Conservation (phyloP, 1,284 basidiomycete genomes). For the Apiotrichum montevideense region DNA sequence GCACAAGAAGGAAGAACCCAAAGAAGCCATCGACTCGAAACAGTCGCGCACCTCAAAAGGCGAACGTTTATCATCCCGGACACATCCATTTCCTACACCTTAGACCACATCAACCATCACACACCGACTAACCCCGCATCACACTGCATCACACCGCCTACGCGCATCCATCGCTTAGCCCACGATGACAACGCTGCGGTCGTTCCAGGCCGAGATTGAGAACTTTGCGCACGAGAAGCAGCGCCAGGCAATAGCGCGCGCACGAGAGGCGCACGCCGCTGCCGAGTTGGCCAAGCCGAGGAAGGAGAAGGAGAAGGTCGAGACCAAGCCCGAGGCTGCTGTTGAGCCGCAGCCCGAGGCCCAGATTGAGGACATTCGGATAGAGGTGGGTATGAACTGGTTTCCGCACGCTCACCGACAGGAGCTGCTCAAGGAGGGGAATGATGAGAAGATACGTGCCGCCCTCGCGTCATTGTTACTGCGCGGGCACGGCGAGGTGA, state of each 20-base stretch:
- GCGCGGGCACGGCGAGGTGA: constrained; percentile 40
- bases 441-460: constrained; percentile 31
- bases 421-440: constrained; percentile 28
- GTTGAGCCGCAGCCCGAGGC: too few species aligned
- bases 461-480: constrained; percentile 32
- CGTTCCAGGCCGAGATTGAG: constrained; percentile 47
- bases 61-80: too few species aligned
- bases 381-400: constrained; percentile 25
- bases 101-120: too few species aligned
- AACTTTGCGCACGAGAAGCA: constrained; percentile 41
- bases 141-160: too few species aligned
- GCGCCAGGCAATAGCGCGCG: constrained; percentile 32
- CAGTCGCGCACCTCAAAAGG: too few species aligned
- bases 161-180: not conserved
- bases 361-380: constrained; percentile 22
- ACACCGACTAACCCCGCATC: too few species aligned
- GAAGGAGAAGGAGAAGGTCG: constrained; percentile 19
- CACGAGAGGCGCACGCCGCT: constrained; percentile 34
- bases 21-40: too few species aligned
- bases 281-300: constrained; percentile 39
- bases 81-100: too few species aligned
- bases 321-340: not conserved
- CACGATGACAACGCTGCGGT: constrained; percentile 43
- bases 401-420: constrained; percentile 9
- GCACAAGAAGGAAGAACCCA: too few species aligned